Evolutionary conservation across 257 asterid genomes (phyloP).

Genomic region (Lycium barbarum): DNA sequence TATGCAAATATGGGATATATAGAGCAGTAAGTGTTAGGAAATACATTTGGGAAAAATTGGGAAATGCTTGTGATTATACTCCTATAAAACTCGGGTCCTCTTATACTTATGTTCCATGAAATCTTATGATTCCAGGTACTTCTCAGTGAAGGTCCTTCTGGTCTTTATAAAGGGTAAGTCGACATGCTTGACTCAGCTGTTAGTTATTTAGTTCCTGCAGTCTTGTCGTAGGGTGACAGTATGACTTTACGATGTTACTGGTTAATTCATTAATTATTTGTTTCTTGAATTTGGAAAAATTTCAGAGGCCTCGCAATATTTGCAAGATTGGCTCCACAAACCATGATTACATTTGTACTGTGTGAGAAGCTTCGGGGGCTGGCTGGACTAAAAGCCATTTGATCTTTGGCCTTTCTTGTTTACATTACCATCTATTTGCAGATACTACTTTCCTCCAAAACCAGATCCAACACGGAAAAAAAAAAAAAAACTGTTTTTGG

Average conservation of each 20-base stretch:
- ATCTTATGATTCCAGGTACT: constrained; percentile 68
- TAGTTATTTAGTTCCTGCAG: not conserved
- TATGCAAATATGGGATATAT: not conserved
- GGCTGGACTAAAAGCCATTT: constrained; percentile 85
- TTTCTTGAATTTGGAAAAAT: constrained; percentile 14
- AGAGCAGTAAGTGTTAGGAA: not conserved
- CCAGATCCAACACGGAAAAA: not conserved
- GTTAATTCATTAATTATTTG: constrained; percentile 13
- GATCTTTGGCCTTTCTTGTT: not conserved
- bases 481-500: not conserved
- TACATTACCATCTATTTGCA: too few relatives aligned
- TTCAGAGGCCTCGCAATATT: constrained; percentile 84
- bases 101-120: not conserved
- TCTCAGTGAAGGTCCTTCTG: constrained; percentile 83
- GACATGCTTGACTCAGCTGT: not conserved
- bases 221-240: not conserved
- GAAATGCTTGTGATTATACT: not conserved
- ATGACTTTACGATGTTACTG: constrained; percentile 24
- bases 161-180: constrained; percentile 97
- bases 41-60: not conserved
- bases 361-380: constrained; percentile 87
- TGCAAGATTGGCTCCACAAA: constrained; percentile 95
- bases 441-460: not conserved
- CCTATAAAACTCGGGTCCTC: not conserved
- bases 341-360: constrained; percentile 82